phyloP scores from a whole-genome alignment of 2,329 filamentous ascomycete genomes.

The Ceratocystis diversiconidia region DNA sequence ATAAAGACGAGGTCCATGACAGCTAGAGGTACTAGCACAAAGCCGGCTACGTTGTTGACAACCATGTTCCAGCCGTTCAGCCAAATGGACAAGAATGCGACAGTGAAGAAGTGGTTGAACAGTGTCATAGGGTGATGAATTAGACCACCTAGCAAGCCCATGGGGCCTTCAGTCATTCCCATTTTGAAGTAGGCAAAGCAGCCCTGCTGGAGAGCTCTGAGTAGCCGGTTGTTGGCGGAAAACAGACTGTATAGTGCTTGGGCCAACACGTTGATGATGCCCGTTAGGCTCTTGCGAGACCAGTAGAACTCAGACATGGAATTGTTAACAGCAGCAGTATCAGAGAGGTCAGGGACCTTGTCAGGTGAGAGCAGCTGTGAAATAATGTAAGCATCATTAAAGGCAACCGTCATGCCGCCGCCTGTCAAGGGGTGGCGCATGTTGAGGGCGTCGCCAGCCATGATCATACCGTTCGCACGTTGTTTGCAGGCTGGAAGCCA shows the following conservation, averaged over 20 bases:
- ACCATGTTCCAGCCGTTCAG: constrained; percentile 32
- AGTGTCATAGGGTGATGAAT: constrained; percentile 64
- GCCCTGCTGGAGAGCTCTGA: constrained; percentile 69
- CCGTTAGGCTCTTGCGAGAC: constrained; percentile 65
- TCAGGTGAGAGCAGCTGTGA: constrained; percentile 57
- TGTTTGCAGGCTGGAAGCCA: constrained; percentile 68
- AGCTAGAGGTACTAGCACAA: constrained; percentile 49
- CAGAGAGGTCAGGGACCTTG: constrained; percentile 51
- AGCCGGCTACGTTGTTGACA: constrained; percentile 32
- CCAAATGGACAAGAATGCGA: constrained; percentile 81
- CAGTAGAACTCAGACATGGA: constrained; percentile 73
- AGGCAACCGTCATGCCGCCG: constrained; percentile 93
- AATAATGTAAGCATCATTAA: constrained; percentile 79
- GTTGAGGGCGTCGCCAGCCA: constrained; percentile 91
- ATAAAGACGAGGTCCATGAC: constrained; percentile 53
- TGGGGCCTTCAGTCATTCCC: constrained; percentile 61
- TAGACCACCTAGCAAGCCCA: constrained; percentile 68
- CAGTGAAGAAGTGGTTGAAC: constrained; percentile 86
- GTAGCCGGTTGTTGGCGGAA: constrained; percentile 63
- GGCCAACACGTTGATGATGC: constrained; percentile 94
- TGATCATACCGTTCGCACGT: constrained; percentile 46
- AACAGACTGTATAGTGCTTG: constrained; percentile 87
- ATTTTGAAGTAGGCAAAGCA: constrained; percentile 88
- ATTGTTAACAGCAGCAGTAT: constrained; percentile 49
- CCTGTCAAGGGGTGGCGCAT: constrained; percentile 98